phyloP scores from a whole-genome alignment of 2,329 filamentous ascomycete species.

The Arthrobotrys pseudoclavata region DNA sequence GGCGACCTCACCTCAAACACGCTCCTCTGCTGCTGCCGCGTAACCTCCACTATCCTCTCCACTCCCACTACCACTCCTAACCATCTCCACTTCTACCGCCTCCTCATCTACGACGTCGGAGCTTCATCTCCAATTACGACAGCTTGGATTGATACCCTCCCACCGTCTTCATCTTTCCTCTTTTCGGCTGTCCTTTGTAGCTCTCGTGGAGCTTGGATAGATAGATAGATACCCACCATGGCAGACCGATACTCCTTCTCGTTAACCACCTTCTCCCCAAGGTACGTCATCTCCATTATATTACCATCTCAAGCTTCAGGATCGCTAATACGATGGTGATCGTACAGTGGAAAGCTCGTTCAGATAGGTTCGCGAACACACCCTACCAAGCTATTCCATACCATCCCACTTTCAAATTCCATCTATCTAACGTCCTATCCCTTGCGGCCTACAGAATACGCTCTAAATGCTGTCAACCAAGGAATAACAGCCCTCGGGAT shows the following conservation, averaged over 20 bases:
- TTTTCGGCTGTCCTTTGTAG: constrained; percentile 13
- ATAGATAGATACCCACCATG: constrained; percentile 72
- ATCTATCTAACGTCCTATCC: constrained; percentile 4
- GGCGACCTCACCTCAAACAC: constrained; percentile 41
- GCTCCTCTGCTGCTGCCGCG: constrained; percentile 44
- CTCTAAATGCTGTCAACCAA: constrained; percentile 98
- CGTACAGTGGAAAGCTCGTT: constrained; percentile 92
- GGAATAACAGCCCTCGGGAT: constrained; percentile 98
- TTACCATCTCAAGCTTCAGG: constrained; percentile 42
- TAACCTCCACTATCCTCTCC: constrained; percentile 49
- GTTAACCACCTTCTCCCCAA: constrained; percentile 98
- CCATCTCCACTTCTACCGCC: constrained; percentile 20
- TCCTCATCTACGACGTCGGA: constrained; percentile 3
- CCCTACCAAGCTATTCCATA: neutral
- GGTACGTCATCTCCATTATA: constrained; percentile 71
- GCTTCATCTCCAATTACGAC: constrained; percentile 36
- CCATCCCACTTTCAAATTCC: neutral
- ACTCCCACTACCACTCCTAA: neutral
- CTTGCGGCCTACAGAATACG: constrained; percentile 80
- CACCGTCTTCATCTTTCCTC: neutral
- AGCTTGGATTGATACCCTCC: constrained; percentile 28
- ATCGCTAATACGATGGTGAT: constrained; percentile 41
- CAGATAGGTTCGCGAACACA: constrained; percentile 81
- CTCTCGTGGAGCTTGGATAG: constrained; percentile 31
- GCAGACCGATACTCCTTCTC: constrained; percentile 99